Percentiles rank a stretch among this genome's conserved stretches.
These are phyloP conservation scores for Chrysanthemum lavandulifolium DNA, from an alignment of 129 eudicot species.

Conservation along the genomic window DNA sequence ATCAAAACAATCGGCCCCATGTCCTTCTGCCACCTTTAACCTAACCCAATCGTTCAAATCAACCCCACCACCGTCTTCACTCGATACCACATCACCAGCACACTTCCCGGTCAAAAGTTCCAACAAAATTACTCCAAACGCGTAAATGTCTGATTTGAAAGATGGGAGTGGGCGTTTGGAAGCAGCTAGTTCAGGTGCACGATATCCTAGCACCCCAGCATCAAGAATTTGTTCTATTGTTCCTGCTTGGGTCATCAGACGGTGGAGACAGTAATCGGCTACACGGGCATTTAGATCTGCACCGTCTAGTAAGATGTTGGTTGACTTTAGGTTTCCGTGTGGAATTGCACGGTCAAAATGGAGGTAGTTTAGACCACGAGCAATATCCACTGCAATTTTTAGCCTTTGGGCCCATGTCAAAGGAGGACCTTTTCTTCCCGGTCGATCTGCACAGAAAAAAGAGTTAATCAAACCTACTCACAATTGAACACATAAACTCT, in stretches of 20 bases:
- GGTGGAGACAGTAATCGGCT: constrained; percentile 94
- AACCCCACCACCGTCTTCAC: constrained; percentile 92
- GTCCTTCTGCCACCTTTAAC: constrained; percentile 81
- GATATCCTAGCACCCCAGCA: constrained; percentile 93
- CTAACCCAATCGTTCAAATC: constrained; percentile 95
- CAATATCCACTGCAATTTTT: constrained; percentile 90
- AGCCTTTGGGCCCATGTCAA: constrained; percentile 90
- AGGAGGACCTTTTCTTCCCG: constrained; percentile 91
- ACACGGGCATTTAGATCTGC: constrained; percentile 78
- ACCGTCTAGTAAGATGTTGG: constrained; percentile 78
- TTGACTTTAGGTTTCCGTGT: constrained; percentile 96
- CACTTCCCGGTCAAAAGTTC: constrained; percentile 91
- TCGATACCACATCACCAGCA: constrained; percentile 97
- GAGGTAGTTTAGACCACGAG: constrained; percentile 98
- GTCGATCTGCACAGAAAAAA: constrained; percentile 62
- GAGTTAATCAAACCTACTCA: not conserved
- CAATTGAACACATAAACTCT: not conserved
- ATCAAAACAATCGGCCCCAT: constrained; percentile 84
- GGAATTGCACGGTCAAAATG: constrained; percentile 97
- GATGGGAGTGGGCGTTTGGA: constrained; percentile 96
- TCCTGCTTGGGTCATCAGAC: constrained; percentile 97
- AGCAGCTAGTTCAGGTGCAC: constrained; percentile 87
- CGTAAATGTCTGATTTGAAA: constrained; percentile 90
- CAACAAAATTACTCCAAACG: constrained; percentile 86
- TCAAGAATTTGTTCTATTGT: constrained; percentile 92